Evolutionary conservation across 805 yeast species (phyloP).

Genomic region (Komagataella phaffii): DNA sequence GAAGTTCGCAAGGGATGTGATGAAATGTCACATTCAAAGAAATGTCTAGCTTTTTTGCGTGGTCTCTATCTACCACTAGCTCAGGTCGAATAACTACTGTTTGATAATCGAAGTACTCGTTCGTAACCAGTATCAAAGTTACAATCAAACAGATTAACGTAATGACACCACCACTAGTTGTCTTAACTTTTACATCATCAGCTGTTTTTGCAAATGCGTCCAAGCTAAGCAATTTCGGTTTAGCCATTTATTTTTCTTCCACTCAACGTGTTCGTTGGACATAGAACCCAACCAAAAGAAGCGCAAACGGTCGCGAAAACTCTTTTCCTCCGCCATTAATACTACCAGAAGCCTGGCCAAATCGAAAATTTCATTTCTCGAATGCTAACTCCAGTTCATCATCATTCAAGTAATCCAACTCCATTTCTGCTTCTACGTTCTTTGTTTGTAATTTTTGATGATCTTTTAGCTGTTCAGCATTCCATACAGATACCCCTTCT

Average conservation of each 20-base stretch:
- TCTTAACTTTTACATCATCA: conserved; percentile 82
- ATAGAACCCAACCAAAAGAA: background rate
- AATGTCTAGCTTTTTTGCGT: conserved; percentile 62
- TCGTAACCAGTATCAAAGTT: conserved; percentile 46
- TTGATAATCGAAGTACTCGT: conserved; percentile 69
- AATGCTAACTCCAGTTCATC: background rate
- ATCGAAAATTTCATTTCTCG: background rate
- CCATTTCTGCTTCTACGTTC: conserved; percentile 11
- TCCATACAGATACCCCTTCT: conserved; percentile 94
- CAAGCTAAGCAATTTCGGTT: conserved; percentile 31
- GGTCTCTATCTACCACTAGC: conserved; percentile 77
- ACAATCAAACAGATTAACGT: conserved; percentile 57
- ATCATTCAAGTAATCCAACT: conserved; percentile 5
- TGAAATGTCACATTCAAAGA: conserved; percentile 78
- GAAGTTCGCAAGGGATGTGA: conserved; percentile 68
- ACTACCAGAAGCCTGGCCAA: too few species aligned
- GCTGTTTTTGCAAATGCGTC: conserved; percentile 94
- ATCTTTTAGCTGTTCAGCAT: conserved; percentile 45
- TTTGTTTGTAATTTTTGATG: conserved; percentile 40
- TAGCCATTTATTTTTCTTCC: background rate
- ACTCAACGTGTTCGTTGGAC: background rate
- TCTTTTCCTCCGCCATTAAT: background rate
- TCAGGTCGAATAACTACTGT: conserved; percentile 63
- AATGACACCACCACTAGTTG: conserved; percentile 83
- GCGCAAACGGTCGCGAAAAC: background rate